Base-by-base conservation (phyloP, 2,329 filamentous ascomycete genomes). In the Fusarium concolor region DNA sequence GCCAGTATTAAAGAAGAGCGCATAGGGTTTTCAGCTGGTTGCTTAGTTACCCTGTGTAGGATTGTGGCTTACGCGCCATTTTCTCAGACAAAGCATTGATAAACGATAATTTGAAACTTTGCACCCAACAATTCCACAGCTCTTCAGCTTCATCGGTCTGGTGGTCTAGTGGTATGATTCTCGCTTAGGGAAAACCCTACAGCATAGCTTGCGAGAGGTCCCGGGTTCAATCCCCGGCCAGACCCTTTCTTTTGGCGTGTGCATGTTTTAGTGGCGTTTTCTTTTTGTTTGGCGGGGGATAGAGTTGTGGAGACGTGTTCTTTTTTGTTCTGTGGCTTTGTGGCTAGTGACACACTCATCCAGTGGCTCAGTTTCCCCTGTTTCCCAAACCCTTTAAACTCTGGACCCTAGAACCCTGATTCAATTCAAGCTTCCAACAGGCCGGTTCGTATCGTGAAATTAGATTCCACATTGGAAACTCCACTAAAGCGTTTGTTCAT, bases 81-180 rank as follows among this genome's bases (percentile, higher is more conserved):
- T n/a, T n/a, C n/a, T n/a, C n/a, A n/a, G n/a, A n/a, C n/a, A n/a
- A n/a, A n/a, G n/a, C n/a, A n/a, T n/a, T n/a, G n/a, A n/a, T n/a
- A n/a, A n/a, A n/a, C n/a, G n/a, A n/a, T n/a, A n/a, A n/a, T n/a
- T n/a, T n/a, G n/a, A 4, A 5, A 26, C 5, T 31, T 6, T 6
- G 2, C 4, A 0, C 2, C 14, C 17, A 54, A 15, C 2, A 17
- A 42, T 38, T 31, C 29, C 11, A 31, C 22, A 38, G 6, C 31
- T 31, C 12, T 6, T 5, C 5, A 18, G 15, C 2, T 33, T 11
- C 5, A 8, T 5, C 22, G 81, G 80, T 81, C 80, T 81, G 80
- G 78, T 87, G 85, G 85, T 87, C 86, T 88, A 87, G 86, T 85
- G 87, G 86, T 89, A 89, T 89, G 86, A 88, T 89, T 88, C 86